These are phyloP conservation scores for Pestalotiopsis sp. DNA, from an alignment of 2,329 filamentous ascomycete species.

Conservation along the genomic window DNA sequence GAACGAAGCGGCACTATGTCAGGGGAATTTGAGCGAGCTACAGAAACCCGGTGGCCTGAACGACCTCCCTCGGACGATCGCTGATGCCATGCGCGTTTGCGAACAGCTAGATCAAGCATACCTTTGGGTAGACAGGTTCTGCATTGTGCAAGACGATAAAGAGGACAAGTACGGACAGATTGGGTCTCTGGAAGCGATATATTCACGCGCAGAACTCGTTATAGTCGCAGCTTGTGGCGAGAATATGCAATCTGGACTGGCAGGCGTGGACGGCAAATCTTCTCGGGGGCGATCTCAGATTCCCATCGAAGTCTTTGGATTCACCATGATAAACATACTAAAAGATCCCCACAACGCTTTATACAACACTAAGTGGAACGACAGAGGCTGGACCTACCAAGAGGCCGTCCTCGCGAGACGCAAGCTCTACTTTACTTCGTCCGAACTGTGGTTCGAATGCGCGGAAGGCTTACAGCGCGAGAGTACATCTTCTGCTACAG, in stretches of 20 bases:
- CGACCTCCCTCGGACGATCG: not conserved
- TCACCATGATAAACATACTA: not conserved
- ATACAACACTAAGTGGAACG: not conserved
- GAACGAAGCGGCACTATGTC: not conserved
- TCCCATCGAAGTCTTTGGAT: not conserved
- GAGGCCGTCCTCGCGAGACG: not conserved
- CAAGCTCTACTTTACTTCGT: not conserved
- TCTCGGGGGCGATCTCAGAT: not conserved
- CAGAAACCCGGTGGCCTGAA: not conserved
- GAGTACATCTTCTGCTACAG: not conserved
- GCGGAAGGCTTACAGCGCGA: not conserved
- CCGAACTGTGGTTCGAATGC: not conserved
- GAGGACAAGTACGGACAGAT: not conserved
- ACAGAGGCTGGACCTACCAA: not conserved
- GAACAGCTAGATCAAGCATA: not conserved
- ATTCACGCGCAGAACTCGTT: not conserved
- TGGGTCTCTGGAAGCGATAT: not conserved
- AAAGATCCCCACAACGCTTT: accelerated
- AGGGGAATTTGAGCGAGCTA: not conserved
- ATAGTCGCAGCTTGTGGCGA: not conserved
- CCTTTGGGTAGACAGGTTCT: not conserved
- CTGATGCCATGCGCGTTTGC: not conserved
- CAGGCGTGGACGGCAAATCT: not conserved
- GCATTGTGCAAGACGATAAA: not conserved
- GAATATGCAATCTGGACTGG: not conserved